Base-by-base conservation (phyloP, 1,284 basidiomycete genomes). In the Apiotrichum brassicae region DNA sequence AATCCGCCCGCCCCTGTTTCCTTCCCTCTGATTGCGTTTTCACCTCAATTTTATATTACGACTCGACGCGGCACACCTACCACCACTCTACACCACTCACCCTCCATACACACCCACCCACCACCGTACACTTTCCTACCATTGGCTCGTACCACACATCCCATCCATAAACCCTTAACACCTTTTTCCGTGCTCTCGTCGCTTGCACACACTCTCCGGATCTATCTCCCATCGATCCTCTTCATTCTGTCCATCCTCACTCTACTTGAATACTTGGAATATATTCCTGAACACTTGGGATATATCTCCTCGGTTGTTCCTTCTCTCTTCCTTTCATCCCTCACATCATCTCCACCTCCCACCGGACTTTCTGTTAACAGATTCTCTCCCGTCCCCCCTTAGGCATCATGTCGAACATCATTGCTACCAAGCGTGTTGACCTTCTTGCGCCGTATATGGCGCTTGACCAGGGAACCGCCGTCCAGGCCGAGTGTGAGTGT, bases 401-500 rank as follows among this genome's bases (percentile, higher is more conserved):
- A 54, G 46, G 35, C 47, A 53, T 22, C 57, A 72, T 73, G 69
- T 70, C 68, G 59, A 61, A 61, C 39, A 53, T 70, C 47, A 70
- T 74, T 53, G 72, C 73, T 62, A 66, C 65, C 55, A 88, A 87
- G 77, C 81, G 75, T 67, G 85, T 85, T 72, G 88, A 89, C 63
- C 83, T 93, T 62, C 83, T 93, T 66, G 82, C 84, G 28, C 89
- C 85, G 65, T 94, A 79, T 78, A 86, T 93, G 65, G 80, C 82
- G 55, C 84, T 94, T 57, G 77, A 81, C 61, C 91, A 94, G 75
- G 89, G 89, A 51, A 82, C 83, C 20, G 86, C 87, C 71, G 68
- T 94, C 71, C 91, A 94, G 79, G 91, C 92, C 46, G 91, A 94
- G 76, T 94, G 89, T 91, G 74, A 59, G 83, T 74, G 16, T 16